Conservation (phyloP, 164 flowering plant genomes). For the Annona squamosa region DNA sequence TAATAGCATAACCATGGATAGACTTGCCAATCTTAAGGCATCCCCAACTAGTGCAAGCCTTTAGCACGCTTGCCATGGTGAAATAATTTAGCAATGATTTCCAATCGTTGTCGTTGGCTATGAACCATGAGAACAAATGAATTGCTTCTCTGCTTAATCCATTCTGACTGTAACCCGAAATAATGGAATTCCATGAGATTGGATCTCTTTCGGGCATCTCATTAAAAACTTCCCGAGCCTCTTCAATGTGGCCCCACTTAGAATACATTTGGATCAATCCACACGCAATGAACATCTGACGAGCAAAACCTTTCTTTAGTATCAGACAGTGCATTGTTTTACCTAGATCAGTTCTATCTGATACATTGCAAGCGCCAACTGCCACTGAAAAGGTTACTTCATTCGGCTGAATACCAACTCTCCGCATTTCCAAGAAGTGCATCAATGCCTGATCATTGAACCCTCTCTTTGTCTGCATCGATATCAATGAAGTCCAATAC, state of each 20-base stretch:
- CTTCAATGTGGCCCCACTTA: not conserved
- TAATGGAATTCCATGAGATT: slow-evolving; percentile 7
- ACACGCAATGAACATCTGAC: slow-evolving; percentile 3
- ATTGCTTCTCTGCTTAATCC: slow-evolving; percentile 7
- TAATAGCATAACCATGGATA: slow-evolving; percentile 4
- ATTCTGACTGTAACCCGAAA: slow-evolving; percentile 6
- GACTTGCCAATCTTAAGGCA: slow-evolving; percentile 3
- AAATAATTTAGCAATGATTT: slow-evolving; percentile 4
- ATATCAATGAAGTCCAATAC: slow-evolving; percentile 50
- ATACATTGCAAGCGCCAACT: not conserved
- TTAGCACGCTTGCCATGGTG: slow-evolving; percentile 6
- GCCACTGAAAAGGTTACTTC: slow-evolving; percentile 29
- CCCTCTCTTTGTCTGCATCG: slow-evolving; percentile 32
- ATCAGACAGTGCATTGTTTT: slow-evolving; percentile 4
- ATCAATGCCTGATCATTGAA: slow-evolving; percentile 22
- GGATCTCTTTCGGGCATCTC: slow-evolving; percentile 7
- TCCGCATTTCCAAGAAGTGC: slow-evolving; percentile 33
- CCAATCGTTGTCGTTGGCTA: not conserved
- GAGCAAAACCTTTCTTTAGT: not conserved
- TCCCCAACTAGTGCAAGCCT: slow-evolving; percentile 8
- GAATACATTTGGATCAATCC: slow-evolving; percentile 8
- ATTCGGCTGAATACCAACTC: slow-evolving; percentile 26
- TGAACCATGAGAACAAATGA: slow-evolving; percentile 3
- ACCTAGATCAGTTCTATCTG: not conserved
- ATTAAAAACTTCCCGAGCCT: slow-evolving; percentile 4